phyloP scores from a whole-genome alignment of 2,329 filamentous ascomycete genomes.

The Dothideomycetes sp. region DNA sequence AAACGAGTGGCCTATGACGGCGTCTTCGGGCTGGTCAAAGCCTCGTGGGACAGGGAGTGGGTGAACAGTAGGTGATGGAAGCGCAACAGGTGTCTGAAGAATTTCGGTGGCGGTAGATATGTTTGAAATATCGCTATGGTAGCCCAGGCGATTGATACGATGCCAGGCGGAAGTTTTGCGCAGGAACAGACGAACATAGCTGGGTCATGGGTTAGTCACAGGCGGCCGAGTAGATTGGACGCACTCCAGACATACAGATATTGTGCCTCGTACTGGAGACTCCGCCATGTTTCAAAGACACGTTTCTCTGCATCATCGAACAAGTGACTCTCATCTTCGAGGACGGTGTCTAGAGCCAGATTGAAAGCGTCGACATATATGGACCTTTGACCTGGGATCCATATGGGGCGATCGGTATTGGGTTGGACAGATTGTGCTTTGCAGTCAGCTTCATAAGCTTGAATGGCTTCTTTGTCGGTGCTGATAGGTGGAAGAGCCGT shows the following conservation, averaged over 20 bases:
- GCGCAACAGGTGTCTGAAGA: conserved; percentile 49
- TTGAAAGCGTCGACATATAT: conserved; percentile 98
- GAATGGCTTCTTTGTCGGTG: conserved; percentile 61
- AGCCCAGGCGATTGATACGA: conserved; percentile 65
- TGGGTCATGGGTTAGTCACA: conserved; percentile 28
- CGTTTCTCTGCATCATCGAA: conserved; percentile 71
- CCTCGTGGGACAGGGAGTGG: conserved; percentile 39
- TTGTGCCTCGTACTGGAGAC: conserved; percentile 72
- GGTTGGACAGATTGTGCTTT: conserved; percentile 23
- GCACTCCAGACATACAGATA: conserved; percentile 58
- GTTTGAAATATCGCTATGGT: conserved; percentile 75
- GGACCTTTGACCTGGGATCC: conserved; percentile 71
- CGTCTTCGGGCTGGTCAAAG: conserved; percentile 38
- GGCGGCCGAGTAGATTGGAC: not conserved
- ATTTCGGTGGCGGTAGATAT: conserved; percentile 54
- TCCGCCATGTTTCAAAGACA: conserved; percentile 68
- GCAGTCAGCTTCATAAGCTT: conserved; percentile 62
- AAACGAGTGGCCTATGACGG: conserved; percentile 49
- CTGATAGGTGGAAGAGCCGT: conserved; percentile 59
- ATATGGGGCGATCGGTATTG: conserved; percentile 43
- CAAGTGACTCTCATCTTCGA: conserved; percentile 79
- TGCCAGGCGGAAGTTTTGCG: conserved; percentile 91
- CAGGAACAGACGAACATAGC: conserved; percentile 85
- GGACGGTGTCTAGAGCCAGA: conserved; percentile 76
- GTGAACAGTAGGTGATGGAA: conserved; percentile 42